Conservation (phyloP, 176 grass and related monocot species). For the Carex kokanica region DNA sequence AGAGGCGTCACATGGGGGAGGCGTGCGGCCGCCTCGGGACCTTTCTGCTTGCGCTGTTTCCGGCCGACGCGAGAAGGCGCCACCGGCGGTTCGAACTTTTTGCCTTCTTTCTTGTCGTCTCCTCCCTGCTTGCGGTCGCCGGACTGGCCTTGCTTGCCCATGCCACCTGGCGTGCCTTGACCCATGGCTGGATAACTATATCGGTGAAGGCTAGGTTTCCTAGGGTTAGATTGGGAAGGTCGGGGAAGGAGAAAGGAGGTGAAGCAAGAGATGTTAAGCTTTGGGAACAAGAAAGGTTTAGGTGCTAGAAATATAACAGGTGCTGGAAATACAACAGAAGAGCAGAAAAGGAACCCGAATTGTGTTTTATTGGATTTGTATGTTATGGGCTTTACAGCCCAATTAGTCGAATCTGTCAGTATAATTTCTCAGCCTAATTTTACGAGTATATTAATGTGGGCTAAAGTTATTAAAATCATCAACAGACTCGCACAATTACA, state of each 20-base stretch:
- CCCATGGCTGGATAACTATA: conserved; percentile 42
- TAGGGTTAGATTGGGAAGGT: conserved; percentile 42
- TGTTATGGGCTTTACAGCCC: background rate
- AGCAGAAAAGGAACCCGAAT: background rate
- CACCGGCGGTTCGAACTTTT: conserved; percentile 70
- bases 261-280: conserved; percentile 13
- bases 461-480: too few relatives aligned
- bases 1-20: conserved; percentile 69
- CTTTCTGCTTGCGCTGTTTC: conserved; percentile 78
- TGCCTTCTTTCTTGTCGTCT: conserved; percentile 65
- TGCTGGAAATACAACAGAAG: background rate
- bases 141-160: conserved; percentile 41
- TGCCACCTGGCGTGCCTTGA: conserved; percentile 65
- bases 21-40: conserved; percentile 68
- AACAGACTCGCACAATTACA: too few relatives aligned
- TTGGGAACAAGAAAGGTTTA: conserved; percentile 32
- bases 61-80: conserved; percentile 76
- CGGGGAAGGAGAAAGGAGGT: background rate
- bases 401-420: background rate
- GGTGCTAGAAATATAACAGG: background rate
- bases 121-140: conserved; percentile 60
- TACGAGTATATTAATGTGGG: background rate
- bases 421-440: background rate
- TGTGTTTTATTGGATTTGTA: background rate
- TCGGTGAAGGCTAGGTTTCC: background rate